Evolutionary conservation across 1,284 basidiomycete genomes (phyloP), one percentile per base, ranked within the genome.

Genomic region (Ceratobasidium sp.): DNA sequence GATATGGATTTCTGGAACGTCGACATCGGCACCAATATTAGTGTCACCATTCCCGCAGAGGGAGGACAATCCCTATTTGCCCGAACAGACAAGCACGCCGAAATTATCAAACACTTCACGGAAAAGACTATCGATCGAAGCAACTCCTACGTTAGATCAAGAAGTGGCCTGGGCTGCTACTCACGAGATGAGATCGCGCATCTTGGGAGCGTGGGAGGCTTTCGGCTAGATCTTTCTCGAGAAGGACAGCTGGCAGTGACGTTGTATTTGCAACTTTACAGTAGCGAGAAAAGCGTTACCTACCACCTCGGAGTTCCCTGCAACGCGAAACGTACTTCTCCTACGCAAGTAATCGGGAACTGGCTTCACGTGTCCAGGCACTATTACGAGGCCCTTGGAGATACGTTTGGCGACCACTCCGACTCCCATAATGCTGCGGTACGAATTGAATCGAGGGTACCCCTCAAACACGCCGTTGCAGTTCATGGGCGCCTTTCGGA

Each of bases 151-250:
- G n/a, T n/a, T n/a, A n/a, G n/a, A n/a, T n/a, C n/a, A n/a, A n/a
- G n/a, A n/a, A n/a, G n/a, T n/a, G n/a, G n/a, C n/a, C n/a, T n/a
- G n/a, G 39, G 8, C 39, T 41, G 8, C 36, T 59, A 59, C 44
- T 25, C 50, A 13, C 50, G 14, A 11, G 60, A 64, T 49, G 60
- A 64, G 14, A 21, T 53, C 1, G 49, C 49, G 11, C 60, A 64
- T 9, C 49, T 64, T 4, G 19, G 33, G 2, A 36, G 5, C 29
- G 2, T 64, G 6, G 60, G 47, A 13, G 60, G 60, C 14, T 52
- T 64, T 23, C 60, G 60, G 1, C 23, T 52, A n/a, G n/a, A n/a
- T 19, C 13, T 33, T 11, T 7, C n/a, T 11, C 8, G 14, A 1
- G 49, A 27, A 0, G 8, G 39, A 16, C 39, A 41, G 39, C 8